A percentile compares a stretch with the other conserved stretches of the same genome.
These are phyloP conservation scores for Epichloe gansuensis DNA, from an alignment of 2,329 filamentous ascomycete species.

Conservation along the genomic window DNA sequence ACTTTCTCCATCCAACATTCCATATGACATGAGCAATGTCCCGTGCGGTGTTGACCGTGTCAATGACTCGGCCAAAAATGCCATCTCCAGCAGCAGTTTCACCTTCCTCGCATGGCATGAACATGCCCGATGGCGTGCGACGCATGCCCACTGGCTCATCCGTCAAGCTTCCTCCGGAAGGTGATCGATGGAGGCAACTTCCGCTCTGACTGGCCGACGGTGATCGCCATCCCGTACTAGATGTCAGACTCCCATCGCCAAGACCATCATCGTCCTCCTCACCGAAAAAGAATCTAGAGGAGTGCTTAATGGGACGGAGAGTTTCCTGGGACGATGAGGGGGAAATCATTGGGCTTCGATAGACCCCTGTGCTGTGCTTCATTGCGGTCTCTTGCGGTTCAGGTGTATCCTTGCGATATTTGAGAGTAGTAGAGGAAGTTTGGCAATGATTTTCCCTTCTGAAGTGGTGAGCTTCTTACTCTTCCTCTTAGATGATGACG, in stretches of 20 bases:
- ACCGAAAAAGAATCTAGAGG: conserved; percentile 50
- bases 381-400: conserved; percentile 51
- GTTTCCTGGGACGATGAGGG: conserved; percentile 78
- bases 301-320: conserved; percentile 55
- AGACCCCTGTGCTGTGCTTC: conserved; percentile 42
- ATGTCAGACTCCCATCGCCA: conserved; percentile 19
- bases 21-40: conserved; percentile 61
- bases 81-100: conserved; percentile 49
- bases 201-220: conserved; percentile 13
- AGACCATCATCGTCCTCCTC: conserved; percentile 48
- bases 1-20: conserved; percentile 56
- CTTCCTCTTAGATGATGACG: conserved; percentile 30
- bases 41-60: conserved; percentile 64
- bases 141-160: conserved; percentile 52
- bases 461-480: conserved; percentile 30
- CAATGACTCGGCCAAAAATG: conserved; percentile 66
- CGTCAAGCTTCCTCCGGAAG: conserved; percentile 37
- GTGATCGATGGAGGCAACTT: conserved; percentile 31
- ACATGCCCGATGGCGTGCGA: conserved; percentile 76
- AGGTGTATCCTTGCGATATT: conserved; percentile 67
- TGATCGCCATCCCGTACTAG: conserved; percentile 21
- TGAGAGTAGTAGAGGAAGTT: conserved; percentile 80
- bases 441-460: conserved; percentile 79
- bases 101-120: conserved; percentile 75
- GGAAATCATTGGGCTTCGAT: conserved; percentile 43